These are phyloP conservation scores for Corniculantispora saksenae DNA, from an alignment of 2,329 filamentous ascomycete species.

Conservation along the genomic window DNA sequence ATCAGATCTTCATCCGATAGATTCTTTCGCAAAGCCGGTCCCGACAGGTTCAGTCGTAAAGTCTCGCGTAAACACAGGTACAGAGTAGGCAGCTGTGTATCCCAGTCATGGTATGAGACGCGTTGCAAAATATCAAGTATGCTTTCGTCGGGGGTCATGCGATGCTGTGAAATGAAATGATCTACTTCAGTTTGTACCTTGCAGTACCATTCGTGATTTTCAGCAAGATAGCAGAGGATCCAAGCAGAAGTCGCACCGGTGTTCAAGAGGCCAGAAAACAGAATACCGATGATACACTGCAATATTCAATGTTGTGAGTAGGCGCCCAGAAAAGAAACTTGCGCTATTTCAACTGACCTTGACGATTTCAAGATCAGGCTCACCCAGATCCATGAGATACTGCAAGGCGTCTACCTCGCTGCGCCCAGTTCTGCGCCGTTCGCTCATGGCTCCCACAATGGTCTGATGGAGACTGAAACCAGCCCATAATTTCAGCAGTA, in stretches of 20 bases:
- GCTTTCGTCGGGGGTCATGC: constrained; percentile 31
- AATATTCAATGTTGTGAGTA: not conserved
- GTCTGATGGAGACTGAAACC: constrained; percentile 50
- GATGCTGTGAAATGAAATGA: constrained; percentile 44
- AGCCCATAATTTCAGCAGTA: constrained; percentile 45
- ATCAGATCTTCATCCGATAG: constrained; percentile 44
- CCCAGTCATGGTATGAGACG: constrained; percentile 55
- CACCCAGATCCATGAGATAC: constrained; percentile 52
- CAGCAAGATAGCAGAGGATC: constrained; percentile 51
- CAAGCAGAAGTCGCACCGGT: constrained; percentile 56
- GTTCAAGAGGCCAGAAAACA: constrained; percentile 61
- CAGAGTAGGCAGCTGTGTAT: constrained; percentile 53
- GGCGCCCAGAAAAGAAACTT: not conserved
- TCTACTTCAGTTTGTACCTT: constrained; percentile 50
- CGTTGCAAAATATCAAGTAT: constrained; percentile 40
- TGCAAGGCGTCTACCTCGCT: constrained; percentile 54
- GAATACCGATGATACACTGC: constrained; percentile 52
- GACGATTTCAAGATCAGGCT: constrained; percentile 45
- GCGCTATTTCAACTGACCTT: constrained; percentile 31
- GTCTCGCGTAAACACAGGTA: constrained; percentile 54
- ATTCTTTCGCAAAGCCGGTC: constrained; percentile 55
- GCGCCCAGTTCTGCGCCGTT: constrained; percentile 42
- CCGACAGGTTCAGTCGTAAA: constrained; percentile 51
- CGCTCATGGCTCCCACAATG: constrained; percentile 48
- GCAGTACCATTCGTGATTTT: constrained; percentile 47